Evolutionary conservation across 768 basidiomycete genomes (phyloP), one percentile per base, ranked within the genome.

Genomic region (Leucocoprinus birnbaumii): DNA sequence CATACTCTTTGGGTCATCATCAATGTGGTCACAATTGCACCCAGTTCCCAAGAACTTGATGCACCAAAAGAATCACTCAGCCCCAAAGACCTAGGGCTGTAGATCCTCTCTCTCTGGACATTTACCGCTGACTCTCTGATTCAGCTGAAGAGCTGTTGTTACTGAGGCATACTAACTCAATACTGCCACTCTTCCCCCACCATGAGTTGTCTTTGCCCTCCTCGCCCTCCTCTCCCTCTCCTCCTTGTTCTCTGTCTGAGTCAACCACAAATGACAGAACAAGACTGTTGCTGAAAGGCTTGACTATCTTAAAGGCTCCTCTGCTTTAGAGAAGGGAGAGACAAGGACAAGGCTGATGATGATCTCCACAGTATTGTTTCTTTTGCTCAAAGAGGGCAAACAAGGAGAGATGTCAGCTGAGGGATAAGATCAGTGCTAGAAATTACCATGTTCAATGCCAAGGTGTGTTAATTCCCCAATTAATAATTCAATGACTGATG

Each of bases 371-470:
- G 27, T 89, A 93, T 61, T 92, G 89, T 80, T 90, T 47, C 92
- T 91, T 7, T 80, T 84, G 3, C 88, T 94, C 91, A 66, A 98
- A 93, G 70, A 89, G 98, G 83, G 84, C 85, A 5, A 88, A 85
- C 64, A 98, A 96, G 73, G 95, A 98, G 76, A 98, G 98, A 71
- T 75, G 97, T 8, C 96, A 98, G 69, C 74, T 98, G 41, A 70
- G 96, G 48, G 98, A 99, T 75, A 99, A 99, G 85, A 94, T 98
- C 62, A 89, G 86, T 60, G 96, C 96, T 0, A 75, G 95, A 51
- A 97, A 96, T 67, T 98, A 98, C 73, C 80, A 95, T n/a, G 91
- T 94, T 25, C 75, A 95, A 35, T 78, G 94, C 68, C 98, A 98
- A 76, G 95, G 92, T 38, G 4, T 16, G 3, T 14, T n/a, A 13